These are phyloP conservation scores for Phyllosticta ampelicida DNA, from an alignment of 2,329 filamentous ascomycete species.

Conservation along the genomic window DNA sequence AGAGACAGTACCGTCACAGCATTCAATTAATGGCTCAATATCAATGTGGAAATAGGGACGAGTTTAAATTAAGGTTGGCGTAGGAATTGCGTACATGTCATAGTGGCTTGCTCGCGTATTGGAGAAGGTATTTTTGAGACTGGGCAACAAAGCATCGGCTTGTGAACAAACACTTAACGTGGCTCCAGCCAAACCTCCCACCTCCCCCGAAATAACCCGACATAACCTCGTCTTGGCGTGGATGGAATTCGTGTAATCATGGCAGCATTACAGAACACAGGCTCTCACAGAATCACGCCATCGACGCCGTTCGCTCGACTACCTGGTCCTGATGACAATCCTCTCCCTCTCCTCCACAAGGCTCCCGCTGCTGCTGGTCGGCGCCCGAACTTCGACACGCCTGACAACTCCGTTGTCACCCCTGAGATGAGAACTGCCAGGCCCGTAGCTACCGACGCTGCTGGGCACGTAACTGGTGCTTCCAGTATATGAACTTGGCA, in stretches of 20 bases:
- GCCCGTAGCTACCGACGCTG: neutral
- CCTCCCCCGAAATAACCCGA: neutral
- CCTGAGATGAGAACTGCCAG: neutral
- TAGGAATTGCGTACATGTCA: too few species aligned
- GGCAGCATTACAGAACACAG: neutral
- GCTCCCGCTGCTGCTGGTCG: neutral
- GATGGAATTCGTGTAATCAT: neutral
- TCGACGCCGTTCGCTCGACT: neutral
- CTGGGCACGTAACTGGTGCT: neutral
- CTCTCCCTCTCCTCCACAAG: neutral
- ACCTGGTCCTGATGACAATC: neutral
- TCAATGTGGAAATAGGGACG: too few species aligned
- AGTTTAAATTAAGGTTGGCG: too few species aligned
- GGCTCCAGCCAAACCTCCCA: neutral
- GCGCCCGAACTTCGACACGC: neutral
- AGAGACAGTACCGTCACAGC: too few species aligned
- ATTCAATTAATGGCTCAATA: too few species aligned
- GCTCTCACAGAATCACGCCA: neutral
- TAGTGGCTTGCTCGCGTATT: too few species aligned
- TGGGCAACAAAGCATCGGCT: neutral
- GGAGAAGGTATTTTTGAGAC: too few species aligned
- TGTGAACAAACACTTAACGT: neutral
- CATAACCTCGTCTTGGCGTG: neutral
- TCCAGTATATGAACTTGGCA: neutral
- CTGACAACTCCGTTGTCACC: neutral